Evolutionary conservation across 352 stramenopile species (phyloP), one percentile per base, ranked within the genome.

Genomic region (Phytophthora kernoviae): DNA sequence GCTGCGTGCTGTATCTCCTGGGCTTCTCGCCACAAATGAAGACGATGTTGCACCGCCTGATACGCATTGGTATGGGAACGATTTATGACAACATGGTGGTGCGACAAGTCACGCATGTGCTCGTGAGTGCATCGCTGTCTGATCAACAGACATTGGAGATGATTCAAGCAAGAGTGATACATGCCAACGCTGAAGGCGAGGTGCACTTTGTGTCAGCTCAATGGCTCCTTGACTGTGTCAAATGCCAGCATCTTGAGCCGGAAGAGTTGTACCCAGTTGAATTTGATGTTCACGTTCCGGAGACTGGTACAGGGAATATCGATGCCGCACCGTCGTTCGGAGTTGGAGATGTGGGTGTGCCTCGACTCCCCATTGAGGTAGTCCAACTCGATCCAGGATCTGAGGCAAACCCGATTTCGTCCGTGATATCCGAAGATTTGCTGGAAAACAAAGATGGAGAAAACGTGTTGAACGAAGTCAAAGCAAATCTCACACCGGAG

Each of bases 231-330:
- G 78, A 93, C 42, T 81, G 57, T 17, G 27, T 89, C 47, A 79
- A 79, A 62, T 81, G 72, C 18, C 46, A 74, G 12, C 58, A 70
- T 1, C 51, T 89, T 7, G 70, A 88, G 17, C 79, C 75, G 1
- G 84, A 93, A 52, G 76, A 79, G 50, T 51, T 87, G 20, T 93
- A 90, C 40, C 81, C 84, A 14, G 68, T 88, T 2, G 79, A 87
- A 45, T 75, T 89, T 20, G 75, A 88, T 47, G 64, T 74, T 0
- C 34, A 70, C 53, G 33, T 51, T 0, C 49, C 40, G 0, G 47
- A 70, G 15, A 4, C 44, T 42, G n/a, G 4, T 14, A 12, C 22
- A 41, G 12, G 32, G 7, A 42, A 11, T 50, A 7, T 11, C 17
- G 32, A 17, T 30, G 27, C 1, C 15, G 27, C 21, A 17, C 21